These are phyloP conservation scores for Sungouiozyma intestinalis DNA, from an alignment of 805 yeast species.

Conservation along the genomic window DNA sequence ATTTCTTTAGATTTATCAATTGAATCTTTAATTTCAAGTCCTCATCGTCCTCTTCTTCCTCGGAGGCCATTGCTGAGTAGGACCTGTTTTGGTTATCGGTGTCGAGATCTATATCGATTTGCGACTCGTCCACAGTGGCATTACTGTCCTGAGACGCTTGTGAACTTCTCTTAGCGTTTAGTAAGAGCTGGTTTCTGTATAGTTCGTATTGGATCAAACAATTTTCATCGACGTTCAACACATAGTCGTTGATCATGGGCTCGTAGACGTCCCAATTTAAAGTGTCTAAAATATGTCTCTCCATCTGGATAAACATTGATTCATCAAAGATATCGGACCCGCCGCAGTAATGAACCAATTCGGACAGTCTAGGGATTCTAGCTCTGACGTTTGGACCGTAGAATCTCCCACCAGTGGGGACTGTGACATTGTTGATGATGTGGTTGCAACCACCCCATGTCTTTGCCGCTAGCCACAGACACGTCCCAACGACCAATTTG, in stretches of 20 bases:
- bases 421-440: constrained; percentile 40
- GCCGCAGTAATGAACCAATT: constrained; percentile 64
- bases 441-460: constrained; percentile 65
- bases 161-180: constrained; percentile 11
- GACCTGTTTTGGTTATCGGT: background rate
- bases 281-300: constrained; percentile 57
- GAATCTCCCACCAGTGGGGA: constrained; percentile 50
- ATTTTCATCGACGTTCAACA: constrained; percentile 34
- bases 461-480: constrained; percentile 88
- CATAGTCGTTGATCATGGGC: constrained; percentile 45
- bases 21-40: constrained; percentile 27
- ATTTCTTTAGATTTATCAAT: constrained; percentile 39
- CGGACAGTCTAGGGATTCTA: constrained; percentile 63
- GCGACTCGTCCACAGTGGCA: constrained; percentile 12
- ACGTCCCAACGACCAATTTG: constrained; percentile 83
- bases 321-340: constrained; percentile 45
- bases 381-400: constrained; percentile 64
- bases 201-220: constrained; percentile 33
- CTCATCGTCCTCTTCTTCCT: constrained; percentile 18
- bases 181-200: constrained; percentile 24
- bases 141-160: constrained; percentile 9
- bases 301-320: constrained; percentile 63
- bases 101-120: constrained; percentile 4
- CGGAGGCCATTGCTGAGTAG: background rate
- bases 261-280: constrained; percentile 64